These are phyloP conservation scores for Hypoxylon rickii DNA, from an alignment of 495 filamentous ascomycete species.

Conservation along the genomic window DNA sequence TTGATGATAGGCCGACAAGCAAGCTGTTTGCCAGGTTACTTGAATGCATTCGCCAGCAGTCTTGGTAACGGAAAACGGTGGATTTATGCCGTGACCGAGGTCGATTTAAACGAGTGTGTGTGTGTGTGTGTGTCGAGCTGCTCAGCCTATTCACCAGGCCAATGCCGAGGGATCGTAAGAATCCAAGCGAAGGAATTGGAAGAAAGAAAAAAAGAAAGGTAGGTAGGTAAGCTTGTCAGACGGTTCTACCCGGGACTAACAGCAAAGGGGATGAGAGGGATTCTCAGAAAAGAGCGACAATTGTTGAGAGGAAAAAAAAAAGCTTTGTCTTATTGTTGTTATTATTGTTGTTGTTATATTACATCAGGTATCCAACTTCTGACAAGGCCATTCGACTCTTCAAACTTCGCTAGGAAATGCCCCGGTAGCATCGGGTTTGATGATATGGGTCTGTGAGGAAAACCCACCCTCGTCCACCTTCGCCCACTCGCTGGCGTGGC, in stretches of 20 bases:
- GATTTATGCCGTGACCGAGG: slow-evolving; percentile 6
- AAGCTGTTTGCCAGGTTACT: slow-evolving; percentile 8
- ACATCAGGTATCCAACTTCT: background rate
- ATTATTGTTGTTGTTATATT: slow-evolving; percentile 2
- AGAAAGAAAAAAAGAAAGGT: no score
- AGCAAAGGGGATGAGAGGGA: background rate
- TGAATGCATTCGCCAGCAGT: background rate
- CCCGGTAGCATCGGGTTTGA: slow-evolving; percentile 25
- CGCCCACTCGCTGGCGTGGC: slow-evolving; percentile 28
- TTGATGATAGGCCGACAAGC: background rate
- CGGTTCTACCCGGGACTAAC: slow-evolving; percentile 9
- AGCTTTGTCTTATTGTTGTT: slow-evolving; percentile 14
- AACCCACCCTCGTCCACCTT: no score
- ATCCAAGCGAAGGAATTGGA: slow-evolving; percentile 15
- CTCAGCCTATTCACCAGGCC: slow-evolving; percentile 23
- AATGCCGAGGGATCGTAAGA: slow-evolving; percentile 28
- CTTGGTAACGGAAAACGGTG: slow-evolving; percentile 1
- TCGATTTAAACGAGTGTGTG: slow-evolving; percentile 3
- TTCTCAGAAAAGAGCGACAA: slow-evolving; percentile 1
- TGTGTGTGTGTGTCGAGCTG: slow-evolving; percentile 1
- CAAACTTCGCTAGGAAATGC: slow-evolving; percentile 18
- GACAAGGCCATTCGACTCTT: slow-evolving; percentile 11
- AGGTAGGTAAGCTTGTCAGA: slow-evolving; percentile 33
- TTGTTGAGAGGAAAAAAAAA: slow-evolving; percentile 3
- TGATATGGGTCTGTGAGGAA: slow-evolving; percentile 29